Evolutionary conservation across 805 yeast species (phyloP).

Genomic region (Candida dajiaensis): DNA sequence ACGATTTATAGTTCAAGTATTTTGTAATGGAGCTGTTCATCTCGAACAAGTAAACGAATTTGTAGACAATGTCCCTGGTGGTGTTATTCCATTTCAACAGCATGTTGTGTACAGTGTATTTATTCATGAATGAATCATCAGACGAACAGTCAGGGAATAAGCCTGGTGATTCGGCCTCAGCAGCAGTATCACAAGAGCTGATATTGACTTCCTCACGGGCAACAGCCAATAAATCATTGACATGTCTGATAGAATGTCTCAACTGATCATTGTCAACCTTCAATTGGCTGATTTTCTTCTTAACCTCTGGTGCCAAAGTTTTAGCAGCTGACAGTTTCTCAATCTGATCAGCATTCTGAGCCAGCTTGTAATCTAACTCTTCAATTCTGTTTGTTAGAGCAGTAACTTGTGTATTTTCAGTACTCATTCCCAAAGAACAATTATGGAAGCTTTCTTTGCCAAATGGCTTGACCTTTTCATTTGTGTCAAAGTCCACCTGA

Average conservation of each 20-base stretch:
- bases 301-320: slow-evolving; percentile 11
- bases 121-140: slow-evolving; percentile 34
- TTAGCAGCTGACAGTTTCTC: slow-evolving; percentile 23
- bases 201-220: slow-evolving; percentile 5
- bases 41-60: slow-evolving; percentile 47
- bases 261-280: slow-evolving; percentile 21
- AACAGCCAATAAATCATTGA: slow-evolving; percentile 8
- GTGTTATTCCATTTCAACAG: slow-evolving; percentile 74
- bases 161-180: slow-evolving; percentile 6
- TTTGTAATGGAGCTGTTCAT: slow-evolving; percentile 37
- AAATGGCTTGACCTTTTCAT: slow-evolving; percentile 36
- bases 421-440: slow-evolving; percentile 40
- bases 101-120: slow-evolving; percentile 68
- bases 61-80: slow-evolving; percentile 56
- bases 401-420: slow-evolving; percentile 39
- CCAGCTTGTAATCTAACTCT: slow-evolving; percentile 25
- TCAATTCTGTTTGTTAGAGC: slow-evolving; percentile 24
- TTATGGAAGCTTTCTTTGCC: slow-evolving; percentile 53
- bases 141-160: slow-evolving; percentile 11
- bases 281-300: slow-evolving; percentile 9
- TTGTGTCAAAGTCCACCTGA: slow-evolving; percentile 33
- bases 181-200: slow-evolving; percentile 1
- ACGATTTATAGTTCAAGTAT: slow-evolving; percentile 42
- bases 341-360: slow-evolving; percentile 25
- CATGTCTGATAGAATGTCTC: slow-evolving; percentile 16